A percentile compares a stretch with the other conserved stretches of the same genome.
Evolutionary conservation across 2,329 filamentous ascomycete genomes (phyloP).

Genomic region (Nothopassalora personata): DNA sequence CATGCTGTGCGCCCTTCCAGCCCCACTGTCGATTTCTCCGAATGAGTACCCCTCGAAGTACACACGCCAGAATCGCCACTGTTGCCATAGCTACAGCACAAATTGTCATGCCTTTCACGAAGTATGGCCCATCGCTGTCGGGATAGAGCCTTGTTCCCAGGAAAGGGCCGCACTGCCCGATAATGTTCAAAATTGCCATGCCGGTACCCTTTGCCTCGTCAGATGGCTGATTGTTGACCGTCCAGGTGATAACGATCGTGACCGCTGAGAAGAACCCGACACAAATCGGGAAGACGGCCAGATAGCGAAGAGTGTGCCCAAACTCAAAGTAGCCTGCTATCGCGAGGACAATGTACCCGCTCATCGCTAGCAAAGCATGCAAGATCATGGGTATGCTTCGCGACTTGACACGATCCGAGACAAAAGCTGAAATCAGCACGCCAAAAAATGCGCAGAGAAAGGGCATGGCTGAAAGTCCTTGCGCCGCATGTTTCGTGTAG

Average conservation of each 20-base stretch:
- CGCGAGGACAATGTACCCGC: conserved; percentile 44
- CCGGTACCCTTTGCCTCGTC: conserved; percentile 66
- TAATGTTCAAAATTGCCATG: conserved; percentile 72
- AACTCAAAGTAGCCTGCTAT: conserved; percentile 36
- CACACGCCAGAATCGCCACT: conserved; percentile 40
- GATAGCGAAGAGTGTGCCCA: conserved; percentile 52
- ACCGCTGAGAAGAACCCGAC: conserved; percentile 80
- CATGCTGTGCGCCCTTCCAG: conserved; percentile 2
- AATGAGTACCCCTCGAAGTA: conserved; percentile 39
- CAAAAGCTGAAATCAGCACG: conserved; percentile 65
- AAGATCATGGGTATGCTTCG: conserved; percentile 63
- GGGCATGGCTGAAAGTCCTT: conserved; percentile 75
- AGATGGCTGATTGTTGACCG: conserved; percentile 73
- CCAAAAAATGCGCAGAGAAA: conserved; percentile 69
- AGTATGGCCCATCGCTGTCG: conserved; percentile 45
- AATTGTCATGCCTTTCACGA: conserved; percentile 45
- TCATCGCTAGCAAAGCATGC: conserved; percentile 62
- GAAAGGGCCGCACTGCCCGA: conserved; percentile 73
- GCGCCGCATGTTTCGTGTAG: conserved; percentile 60
- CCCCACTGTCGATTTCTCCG: conserved; percentile 29
- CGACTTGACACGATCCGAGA: conserved; percentile 61
- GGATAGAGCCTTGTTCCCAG: conserved; percentile 53
- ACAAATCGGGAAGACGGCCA: conserved; percentile 71
- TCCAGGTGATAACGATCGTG: conserved; percentile 81
- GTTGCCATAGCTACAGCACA: conserved; percentile 48